Evolutionary conservation across 495 filamentous ascomycete genomes (phyloP).

Genomic region (Parathielavia hyrcaniae): DNA sequence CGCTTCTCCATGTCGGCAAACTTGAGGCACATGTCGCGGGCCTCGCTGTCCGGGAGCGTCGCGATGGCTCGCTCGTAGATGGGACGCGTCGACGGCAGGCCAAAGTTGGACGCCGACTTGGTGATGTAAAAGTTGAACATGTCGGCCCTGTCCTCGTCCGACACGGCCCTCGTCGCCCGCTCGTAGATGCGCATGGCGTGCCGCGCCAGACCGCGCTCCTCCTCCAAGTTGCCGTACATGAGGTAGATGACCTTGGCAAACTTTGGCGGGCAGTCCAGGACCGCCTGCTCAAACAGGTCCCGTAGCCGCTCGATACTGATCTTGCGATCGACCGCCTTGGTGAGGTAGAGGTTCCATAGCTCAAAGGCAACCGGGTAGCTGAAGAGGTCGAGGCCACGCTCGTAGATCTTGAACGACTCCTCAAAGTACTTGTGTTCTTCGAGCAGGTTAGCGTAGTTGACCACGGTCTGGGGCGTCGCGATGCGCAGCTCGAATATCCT

Average conservation of each 20-base stretch:
- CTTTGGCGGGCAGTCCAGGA: conserved; percentile 89
- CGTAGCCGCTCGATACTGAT: conserved; percentile 90
- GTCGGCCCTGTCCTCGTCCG: conserved; percentile 88
- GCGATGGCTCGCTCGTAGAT: conserved; percentile 96
- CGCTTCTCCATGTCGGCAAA: conserved; percentile 98
- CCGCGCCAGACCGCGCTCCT: conserved; percentile 90
- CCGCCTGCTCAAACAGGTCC: conserved; percentile 94
- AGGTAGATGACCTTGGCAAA: conserved; percentile 94
- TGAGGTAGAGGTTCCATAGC: conserved; percentile 97
- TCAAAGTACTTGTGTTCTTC: conserved; percentile 96
- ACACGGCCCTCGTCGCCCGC: conserved; percentile 89
- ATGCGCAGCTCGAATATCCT: conserved; percentile 97
- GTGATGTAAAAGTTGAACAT: conserved; percentile 99
- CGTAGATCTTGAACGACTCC: conserved; percentile 96
- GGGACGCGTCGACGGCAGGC: conserved; percentile 85
- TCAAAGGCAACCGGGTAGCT: conserved; percentile 97
- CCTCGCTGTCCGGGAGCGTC: conserved; percentile 86
- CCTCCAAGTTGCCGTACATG: conserved; percentile 97
- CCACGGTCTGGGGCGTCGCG: conserved; percentile 94
- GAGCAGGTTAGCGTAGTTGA: conserved; percentile 94
- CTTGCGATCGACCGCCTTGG: conserved; percentile 92
- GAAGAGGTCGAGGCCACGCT: conserved; percentile 94
- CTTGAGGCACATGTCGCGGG: conserved; percentile 96
- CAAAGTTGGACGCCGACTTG: conserved; percentile 97
- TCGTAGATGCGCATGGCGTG: conserved; percentile 99